These are phyloP conservation scores for Psidium guajava DNA, from an alignment of 345 rosid genomes.

Conservation along the genomic window DNA sequence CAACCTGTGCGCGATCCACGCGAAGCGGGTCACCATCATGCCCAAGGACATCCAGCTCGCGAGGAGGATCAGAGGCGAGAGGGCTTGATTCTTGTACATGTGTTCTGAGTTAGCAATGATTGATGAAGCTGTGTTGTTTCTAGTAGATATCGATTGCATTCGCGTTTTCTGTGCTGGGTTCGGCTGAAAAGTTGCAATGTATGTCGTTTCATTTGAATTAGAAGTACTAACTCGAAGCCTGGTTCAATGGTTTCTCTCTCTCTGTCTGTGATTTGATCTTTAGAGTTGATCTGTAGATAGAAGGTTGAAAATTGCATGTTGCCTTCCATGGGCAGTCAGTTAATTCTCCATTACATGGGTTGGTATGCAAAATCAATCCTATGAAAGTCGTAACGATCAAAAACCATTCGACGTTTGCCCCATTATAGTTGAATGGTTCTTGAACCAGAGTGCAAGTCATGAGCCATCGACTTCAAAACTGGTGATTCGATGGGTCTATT, in stretches of 20 bases:
- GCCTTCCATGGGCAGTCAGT: neutral
- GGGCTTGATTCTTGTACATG: neutral
- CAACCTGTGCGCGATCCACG: slow-evolving; percentile 1
- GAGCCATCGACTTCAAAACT: neutral
- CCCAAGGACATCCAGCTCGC: neutral
- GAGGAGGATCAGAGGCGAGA: no score
- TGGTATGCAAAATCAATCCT: neutral
- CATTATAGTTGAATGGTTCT: rapidly evolving
- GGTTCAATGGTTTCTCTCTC: neutral
- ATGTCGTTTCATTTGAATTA: neutral
- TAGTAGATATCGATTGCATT: neutral
- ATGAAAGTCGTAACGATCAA: neutral
- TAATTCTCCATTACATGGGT: neutral
- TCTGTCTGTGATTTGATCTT: neutral
- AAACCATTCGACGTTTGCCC: neutral
- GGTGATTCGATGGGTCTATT: neutral
- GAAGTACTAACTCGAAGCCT: neutral
- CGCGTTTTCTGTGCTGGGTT: neutral
- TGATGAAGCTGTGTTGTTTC: neutral
- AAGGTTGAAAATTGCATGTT: neutral
- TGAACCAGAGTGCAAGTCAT: rapidly evolving
- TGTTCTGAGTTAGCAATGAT: neutral
- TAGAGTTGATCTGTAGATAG: neutral
- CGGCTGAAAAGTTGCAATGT: neutral
- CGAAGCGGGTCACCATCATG: neutral